Evolutionary conservation across 768 basidiomycete genomes (phyloP).

Genomic region (Hemileccinum impolitum): DNA sequence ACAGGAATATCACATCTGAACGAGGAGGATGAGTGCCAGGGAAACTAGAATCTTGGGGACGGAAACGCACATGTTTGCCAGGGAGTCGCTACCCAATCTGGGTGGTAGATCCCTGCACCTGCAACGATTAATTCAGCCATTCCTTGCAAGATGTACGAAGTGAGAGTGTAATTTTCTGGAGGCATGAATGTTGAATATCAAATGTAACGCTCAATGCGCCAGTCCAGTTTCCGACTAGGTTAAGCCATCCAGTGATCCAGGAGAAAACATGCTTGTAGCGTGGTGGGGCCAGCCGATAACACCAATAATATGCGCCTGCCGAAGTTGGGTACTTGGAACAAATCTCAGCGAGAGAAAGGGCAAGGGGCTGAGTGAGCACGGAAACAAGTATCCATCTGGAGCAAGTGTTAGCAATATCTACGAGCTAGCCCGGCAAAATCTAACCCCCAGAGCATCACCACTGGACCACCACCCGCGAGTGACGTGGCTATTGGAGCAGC

Average conservation of each 20-base stretch:
- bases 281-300: slow-evolving; percentile 55
- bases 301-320: slow-evolving; percentile 66
- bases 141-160: slow-evolving; percentile 32
- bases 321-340: slow-evolving; percentile 60
- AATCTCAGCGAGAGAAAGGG: slow-evolving; percentile 55
- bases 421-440: not conserved
- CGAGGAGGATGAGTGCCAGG: slow-evolving; percentile 1
- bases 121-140: slow-evolving; percentile 60
- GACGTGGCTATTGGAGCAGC: slow-evolving; percentile 55
- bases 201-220: slow-evolving; percentile 65
- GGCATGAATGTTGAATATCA: slow-evolving; percentile 26
- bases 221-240: slow-evolving; percentile 67
- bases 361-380: slow-evolving; percentile 44
- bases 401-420: not conserved
- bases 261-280: slow-evolving; percentile 48
- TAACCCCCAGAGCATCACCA: slow-evolving; percentile 56
- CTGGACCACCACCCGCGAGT: slow-evolving; percentile 52
- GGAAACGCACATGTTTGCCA: slow-evolving; percentile 54
- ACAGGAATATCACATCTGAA: slow-evolving; percentile 57
- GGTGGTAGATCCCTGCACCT: slow-evolving; percentile 54
- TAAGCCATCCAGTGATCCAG: slow-evolving; percentile 71
- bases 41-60: not conserved
- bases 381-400: slow-evolving; percentile 53
- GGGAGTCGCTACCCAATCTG: slow-evolving; percentile 52
- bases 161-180: not conserved